A percentile compares a stretch with the other conserved stretches of the same genome.
phyloP scores from a whole-genome alignment of 2,329 filamentous ascomycete genomes.

The Ophiocordyceps camponoti-leonardi region DNA sequence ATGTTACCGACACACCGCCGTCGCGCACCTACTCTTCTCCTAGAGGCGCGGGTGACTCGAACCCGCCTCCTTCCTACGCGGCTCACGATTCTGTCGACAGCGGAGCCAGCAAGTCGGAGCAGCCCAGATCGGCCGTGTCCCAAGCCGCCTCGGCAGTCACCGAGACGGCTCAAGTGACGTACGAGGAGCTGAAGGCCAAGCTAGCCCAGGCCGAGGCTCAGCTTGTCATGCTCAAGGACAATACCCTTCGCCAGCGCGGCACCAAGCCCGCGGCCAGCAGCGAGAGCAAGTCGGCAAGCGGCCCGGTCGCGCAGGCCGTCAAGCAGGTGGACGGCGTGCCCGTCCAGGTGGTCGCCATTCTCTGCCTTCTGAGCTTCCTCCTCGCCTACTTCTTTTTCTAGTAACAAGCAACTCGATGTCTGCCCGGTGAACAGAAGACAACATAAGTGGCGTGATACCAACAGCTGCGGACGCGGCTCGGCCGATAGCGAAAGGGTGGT shows the following conservation, averaged over 20 bases:
- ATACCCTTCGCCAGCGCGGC: conserved; percentile 68
- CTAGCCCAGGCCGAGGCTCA: conserved; percentile 59
- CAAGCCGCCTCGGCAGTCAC: conserved; percentile 30
- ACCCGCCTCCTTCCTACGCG: conserved; percentile 17
- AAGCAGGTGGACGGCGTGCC: conserved; percentile 58
- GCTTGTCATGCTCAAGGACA: conserved; percentile 53
- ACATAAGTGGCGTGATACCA: background rate
- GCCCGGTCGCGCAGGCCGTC: conserved; percentile 34
- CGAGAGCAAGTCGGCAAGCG: conserved; percentile 30
- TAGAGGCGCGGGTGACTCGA: conserved; percentile 14
- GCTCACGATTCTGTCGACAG: conserved; percentile 16
- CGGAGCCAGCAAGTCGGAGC: conserved; percentile 11
- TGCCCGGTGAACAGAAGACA: background rate
- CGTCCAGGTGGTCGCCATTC: conserved; percentile 63
- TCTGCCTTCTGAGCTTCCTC: conserved; percentile 83
- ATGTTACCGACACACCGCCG: conserved; percentile 21
- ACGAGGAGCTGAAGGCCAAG: conserved; percentile 52
- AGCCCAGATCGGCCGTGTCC: conserved; percentile 12
- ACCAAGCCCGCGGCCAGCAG: conserved; percentile 31
- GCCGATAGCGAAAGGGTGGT: background rate
- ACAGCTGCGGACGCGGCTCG: background rate
- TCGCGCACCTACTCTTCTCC: conserved; percentile 29
- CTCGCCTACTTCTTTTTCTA: conserved; percentile 95
- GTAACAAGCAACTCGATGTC: conserved; percentile 6
- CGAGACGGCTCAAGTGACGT: conserved; percentile 21